These are phyloP conservation scores for Solanum paucissectum DNA, from an alignment of 257 asterid species.

Conservation along the genomic window DNA sequence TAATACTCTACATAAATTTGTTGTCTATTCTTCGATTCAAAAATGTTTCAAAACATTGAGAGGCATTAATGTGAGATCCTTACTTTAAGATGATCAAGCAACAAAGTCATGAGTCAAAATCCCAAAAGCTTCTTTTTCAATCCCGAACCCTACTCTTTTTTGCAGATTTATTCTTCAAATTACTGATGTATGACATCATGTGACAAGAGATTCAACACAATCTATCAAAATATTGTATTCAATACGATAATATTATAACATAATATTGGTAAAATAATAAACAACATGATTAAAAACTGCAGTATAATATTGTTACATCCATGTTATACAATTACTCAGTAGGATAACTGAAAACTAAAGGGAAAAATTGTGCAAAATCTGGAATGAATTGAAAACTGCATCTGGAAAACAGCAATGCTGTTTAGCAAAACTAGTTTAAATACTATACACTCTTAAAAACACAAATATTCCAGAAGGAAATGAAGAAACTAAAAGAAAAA, in stretches of 20 bases:
- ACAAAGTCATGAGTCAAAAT: no score
- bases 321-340: background rate
- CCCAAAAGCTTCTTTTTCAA: no score
- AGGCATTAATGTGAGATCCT: no score
- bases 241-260: background rate
- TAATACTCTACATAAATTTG: no score
- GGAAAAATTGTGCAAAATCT: background rate
- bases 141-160: no score
- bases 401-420: background rate
- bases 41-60: no score
- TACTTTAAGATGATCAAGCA: no score
- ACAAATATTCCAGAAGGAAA: background rate
- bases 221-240: background rate
- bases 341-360: background rate
- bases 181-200: background rate
- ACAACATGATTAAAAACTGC: background rate
- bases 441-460: background rate
- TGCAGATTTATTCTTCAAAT: background rate
- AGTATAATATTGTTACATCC: background rate
- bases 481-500: background rate
- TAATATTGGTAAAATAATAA: background rate
- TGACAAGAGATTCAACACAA: background rate
- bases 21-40: no score
- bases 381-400: background rate
- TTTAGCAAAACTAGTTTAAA: background rate